Percentiles rank a stretch among this genome's conserved stretches.
Evolutionary conservation across 2,329 filamentous ascomycete species (phyloP).

Genomic region (Aspergillus fischeri): DNA sequence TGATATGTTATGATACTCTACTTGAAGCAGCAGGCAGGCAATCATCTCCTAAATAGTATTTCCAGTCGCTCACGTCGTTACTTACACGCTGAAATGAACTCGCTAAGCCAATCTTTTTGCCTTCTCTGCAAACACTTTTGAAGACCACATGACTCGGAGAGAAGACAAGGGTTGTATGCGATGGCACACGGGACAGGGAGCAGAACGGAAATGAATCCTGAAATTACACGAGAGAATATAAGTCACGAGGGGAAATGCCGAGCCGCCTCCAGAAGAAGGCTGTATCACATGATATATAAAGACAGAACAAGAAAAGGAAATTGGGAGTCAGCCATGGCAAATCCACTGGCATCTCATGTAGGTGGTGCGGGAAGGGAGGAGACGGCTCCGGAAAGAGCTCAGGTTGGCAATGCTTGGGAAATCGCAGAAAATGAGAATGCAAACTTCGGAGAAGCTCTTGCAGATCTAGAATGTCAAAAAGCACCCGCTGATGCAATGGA

Average conservation of each 20-base stretch:
- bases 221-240: conserved; percentile 4
- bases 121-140: conserved; percentile 7
- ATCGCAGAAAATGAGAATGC: conserved; percentile 16
- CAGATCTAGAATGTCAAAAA: conserved; percentile 16
- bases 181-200: too few relatives aligned
- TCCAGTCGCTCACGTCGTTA: conserved; percentile 10
- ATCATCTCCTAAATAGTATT: background rate
- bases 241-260: conserved; percentile 7
- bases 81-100: conserved; percentile 10
- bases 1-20: background rate
- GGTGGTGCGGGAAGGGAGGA: background rate
- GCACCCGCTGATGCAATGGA: conserved; percentile 17
- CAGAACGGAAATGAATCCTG: conserved; percentile 1
- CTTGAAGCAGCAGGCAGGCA: background rate
- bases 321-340: background rate
- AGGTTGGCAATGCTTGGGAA: background rate
- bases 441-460: conserved; percentile 13
- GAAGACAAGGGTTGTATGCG: background rate
- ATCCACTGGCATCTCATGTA: background rate
- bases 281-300: conserved; percentile 3
- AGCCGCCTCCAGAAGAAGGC: background rate
- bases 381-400: background rate
- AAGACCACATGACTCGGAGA: background rate
- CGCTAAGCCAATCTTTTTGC: conserved; percentile 8
- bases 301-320: background rate